Conservation (phyloP, 2,329 filamentous ascomycete species). For the Epichloe glyceriae region DNA sequence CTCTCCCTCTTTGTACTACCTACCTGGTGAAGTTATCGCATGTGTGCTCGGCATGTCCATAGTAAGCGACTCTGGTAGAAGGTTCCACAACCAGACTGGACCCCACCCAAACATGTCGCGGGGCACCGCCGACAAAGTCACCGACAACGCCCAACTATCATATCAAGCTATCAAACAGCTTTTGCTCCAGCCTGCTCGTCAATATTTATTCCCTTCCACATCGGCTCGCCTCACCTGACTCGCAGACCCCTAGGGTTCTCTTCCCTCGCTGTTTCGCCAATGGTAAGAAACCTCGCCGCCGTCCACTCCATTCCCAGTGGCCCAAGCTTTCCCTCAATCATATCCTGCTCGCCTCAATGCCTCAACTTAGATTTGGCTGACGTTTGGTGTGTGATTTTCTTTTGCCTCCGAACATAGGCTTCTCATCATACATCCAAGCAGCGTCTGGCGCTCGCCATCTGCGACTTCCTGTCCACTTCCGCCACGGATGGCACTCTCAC, state of each 20-base stretch:
- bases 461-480: conserved; percentile 83
- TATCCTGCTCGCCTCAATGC: not conserved
- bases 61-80: not conserved
- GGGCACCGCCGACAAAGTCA: not conserved
- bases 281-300: not conserved
- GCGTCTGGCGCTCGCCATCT: conserved; percentile 91
- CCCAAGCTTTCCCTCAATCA: not conserved
- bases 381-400: not conserved
- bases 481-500: conserved; percentile 78
- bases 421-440: conserved; percentile 45
- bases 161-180: not conserved
- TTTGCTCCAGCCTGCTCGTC: not conserved
- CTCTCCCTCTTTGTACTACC: too few relatives aligned
- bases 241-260: not conserved
- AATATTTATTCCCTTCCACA: not conserved
- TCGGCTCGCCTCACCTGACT: not conserved
- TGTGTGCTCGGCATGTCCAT: not conserved
- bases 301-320: too few relatives aligned
- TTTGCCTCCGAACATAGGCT: conserved; percentile 10
- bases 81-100: conserved; percentile 1
- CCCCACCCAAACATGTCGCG: too few relatives aligned
- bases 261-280: not conserved
- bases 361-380: too few relatives aligned
- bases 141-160: not conserved
- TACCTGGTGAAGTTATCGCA: too few relatives aligned